phyloP scores from a whole-genome alignment of 768 basidiomycete species.

The Macrolepiota albuminosa region DNA sequence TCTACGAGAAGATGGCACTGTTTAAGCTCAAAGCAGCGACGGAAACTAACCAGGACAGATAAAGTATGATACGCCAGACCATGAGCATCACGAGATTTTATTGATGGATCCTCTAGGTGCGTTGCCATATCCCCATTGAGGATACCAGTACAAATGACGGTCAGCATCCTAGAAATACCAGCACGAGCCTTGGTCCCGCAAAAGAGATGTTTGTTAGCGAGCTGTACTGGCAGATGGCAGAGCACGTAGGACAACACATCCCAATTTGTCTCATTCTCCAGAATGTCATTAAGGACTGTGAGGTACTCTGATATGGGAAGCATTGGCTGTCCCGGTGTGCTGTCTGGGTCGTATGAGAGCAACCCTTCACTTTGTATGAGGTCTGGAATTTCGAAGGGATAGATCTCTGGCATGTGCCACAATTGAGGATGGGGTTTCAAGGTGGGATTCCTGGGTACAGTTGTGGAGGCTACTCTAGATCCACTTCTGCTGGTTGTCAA shows the following conservation, averaged over 20 bases:
- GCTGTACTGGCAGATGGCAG: slow-evolving; percentile 85
- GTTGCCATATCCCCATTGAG: slow-evolving; percentile 52
- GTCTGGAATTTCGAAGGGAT: slow-evolving; percentile 52
- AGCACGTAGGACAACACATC: slow-evolving; percentile 90
- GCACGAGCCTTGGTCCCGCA: slow-evolving; percentile 80
- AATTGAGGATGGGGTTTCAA: slow-evolving; percentile 41
- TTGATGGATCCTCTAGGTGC: slow-evolving; percentile 47
- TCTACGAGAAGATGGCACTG: slow-evolving; percentile 70
- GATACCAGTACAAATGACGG: slow-evolving; percentile 64
- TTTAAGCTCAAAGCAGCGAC: slow-evolving; percentile 65
- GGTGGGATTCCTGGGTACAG: slow-evolving; percentile 22
- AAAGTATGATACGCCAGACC: slow-evolving; percentile 85
- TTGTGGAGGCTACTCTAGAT: slow-evolving; percentile 29
- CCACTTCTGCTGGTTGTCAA: slow-evolving; percentile 9
- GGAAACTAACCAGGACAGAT: slow-evolving; percentile 85
- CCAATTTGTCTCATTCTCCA: slow-evolving; percentile 82
- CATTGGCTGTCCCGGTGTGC: slow-evolving; percentile 37
- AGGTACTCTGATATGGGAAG: slow-evolving; percentile 80
- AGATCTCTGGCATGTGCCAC: slow-evolving; percentile 67
- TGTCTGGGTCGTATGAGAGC: slow-evolving; percentile 56
- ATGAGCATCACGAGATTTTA: slow-evolving; percentile 79
- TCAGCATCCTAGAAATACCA: slow-evolving; percentile 58
- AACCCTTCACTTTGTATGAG: slow-evolving; percentile 66
- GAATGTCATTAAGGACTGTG: slow-evolving; percentile 50
- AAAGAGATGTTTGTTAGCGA: slow-evolving; percentile 94